These are phyloP conservation scores for Acanthamoeba castellanii DNA, from an alignment of 208 protist genomes.

Conservation along the genomic window DNA sequence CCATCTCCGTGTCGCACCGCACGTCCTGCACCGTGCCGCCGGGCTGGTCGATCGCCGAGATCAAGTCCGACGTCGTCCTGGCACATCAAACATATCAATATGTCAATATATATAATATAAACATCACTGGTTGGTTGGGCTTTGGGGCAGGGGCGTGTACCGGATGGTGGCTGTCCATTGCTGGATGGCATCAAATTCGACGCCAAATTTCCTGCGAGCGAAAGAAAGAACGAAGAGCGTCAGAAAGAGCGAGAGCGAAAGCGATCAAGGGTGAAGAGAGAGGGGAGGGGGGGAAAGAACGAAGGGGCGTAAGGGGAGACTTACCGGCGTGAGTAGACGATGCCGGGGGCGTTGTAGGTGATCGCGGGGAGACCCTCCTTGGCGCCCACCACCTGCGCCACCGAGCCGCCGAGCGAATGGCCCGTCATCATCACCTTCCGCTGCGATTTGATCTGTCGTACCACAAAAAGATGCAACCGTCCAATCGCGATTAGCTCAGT, in stretches of 20 bases:
- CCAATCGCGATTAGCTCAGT: too few species aligned
- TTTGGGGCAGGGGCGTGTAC: background rate
- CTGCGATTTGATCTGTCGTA: slow-evolving; percentile 16
- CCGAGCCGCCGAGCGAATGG: slow-evolving; percentile 63
- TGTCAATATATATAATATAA: background rate
- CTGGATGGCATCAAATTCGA: slow-evolving; percentile 46
- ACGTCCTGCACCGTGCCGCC: slow-evolving; percentile 67
- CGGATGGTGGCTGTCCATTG: slow-evolving; percentile 42
- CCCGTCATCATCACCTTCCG: slow-evolving; percentile 46
- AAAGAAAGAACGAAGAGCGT: background rate
- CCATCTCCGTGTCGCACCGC: slow-evolving; percentile 14
- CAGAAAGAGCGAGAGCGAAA: background rate
- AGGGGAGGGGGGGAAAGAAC: background rate
- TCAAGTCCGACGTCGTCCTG: slow-evolving; percentile 67
- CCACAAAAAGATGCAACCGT: background rate
- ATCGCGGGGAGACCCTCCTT: slow-evolving; percentile 50
- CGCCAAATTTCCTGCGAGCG: slow-evolving; percentile 45
- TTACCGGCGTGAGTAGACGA: slow-evolving; percentile 46
- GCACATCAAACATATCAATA: background rate
- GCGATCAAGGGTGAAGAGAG: background rate
- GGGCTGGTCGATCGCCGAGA: slow-evolving; percentile 58
- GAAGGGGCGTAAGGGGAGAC: background rate
- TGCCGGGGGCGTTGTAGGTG: slow-evolving; percentile 74
- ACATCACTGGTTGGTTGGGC: too few species aligned
- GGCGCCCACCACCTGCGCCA: slow-evolving; percentile 67